Percentiles rank a stretch among this genome's conserved stretches.
These are phyloP conservation scores for Penicillium bialowiezense DNA, from an alignment of 495 filamentous ascomycete genomes.

Conservation along the genomic window DNA sequence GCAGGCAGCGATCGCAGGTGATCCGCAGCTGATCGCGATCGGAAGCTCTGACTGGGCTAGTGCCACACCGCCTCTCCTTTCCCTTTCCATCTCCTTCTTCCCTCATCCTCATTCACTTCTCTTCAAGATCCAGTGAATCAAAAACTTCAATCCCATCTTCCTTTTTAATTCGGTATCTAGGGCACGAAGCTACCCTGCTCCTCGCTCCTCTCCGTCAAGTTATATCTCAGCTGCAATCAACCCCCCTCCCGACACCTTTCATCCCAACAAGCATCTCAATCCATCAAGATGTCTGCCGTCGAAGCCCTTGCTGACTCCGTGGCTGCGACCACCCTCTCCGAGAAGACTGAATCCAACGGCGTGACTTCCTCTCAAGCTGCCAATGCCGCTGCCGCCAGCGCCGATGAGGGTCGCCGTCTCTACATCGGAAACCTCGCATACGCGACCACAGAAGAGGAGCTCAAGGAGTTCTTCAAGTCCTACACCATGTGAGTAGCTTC, in stretches of 20 bases:
- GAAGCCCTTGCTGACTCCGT: slow-evolving; percentile 51
- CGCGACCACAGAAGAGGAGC: slow-evolving; percentile 98
- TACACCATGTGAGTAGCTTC: slow-evolving; percentile 88
- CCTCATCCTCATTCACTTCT: slow-evolving; percentile 24
- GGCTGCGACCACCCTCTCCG: slow-evolving; percentile 42
- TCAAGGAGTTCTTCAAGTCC: slow-evolving; percentile 97
- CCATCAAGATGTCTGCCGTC: slow-evolving; percentile 58
- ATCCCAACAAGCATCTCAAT: slow-evolving; percentile 28
- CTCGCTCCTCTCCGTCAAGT: slow-evolving; percentile 45
- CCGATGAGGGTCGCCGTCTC: slow-evolving; percentile 95
- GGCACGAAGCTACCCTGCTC: slow-evolving; percentile 88
- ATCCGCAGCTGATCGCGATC: not conserved
- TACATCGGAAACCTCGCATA: slow-evolving; percentile 99
- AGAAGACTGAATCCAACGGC: slow-evolving; percentile 72
- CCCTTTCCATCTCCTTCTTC: slow-evolving; percentile 17
- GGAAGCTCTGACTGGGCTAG: slow-evolving; percentile 15
- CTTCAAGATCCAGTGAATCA: slow-evolving; percentile 17
- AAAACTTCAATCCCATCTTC: slow-evolving; percentile 25
- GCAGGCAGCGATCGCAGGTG: too few species aligned
- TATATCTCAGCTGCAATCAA: slow-evolving; percentile 36
- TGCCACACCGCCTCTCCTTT: slow-evolving; percentile 26
- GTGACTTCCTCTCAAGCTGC: slow-evolving; percentile 69
- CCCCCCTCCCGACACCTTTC: slow-evolving; percentile 21
- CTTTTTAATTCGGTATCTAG: slow-evolving; percentile 59
- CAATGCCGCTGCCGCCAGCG: slow-evolving; percentile 91